Evolutionary conservation across 768 basidiomycete species (phyloP).

Genomic region (Russula lepida): DNA sequence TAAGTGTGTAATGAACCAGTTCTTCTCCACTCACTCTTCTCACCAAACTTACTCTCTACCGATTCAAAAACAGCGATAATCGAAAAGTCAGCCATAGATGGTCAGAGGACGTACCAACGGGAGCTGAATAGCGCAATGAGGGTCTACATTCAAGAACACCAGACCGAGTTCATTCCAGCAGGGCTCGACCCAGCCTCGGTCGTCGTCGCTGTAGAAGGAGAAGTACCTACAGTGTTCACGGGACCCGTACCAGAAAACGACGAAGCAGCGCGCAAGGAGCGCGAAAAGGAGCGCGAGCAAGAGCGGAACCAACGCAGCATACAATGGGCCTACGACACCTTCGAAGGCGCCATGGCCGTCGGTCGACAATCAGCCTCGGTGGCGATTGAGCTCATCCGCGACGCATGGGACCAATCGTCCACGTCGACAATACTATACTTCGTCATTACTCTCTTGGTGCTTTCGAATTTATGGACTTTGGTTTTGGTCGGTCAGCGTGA

Average conservation of each 20-base stretch:
- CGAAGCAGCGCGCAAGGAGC: slow-evolving; percentile 40
- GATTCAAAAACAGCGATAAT: slow-evolving; percentile 62
- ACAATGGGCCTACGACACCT: slow-evolving; percentile 86
- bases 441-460: slow-evolving; percentile 60
- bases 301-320: slow-evolving; percentile 64
- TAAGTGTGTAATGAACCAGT: slow-evolving; percentile 28
- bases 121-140: slow-evolving; percentile 84
- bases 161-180: slow-evolving; percentile 81
- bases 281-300: slow-evolving; percentile 36
- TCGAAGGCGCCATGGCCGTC: slow-evolving; percentile 67
- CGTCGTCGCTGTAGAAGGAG: slow-evolving; percentile 38
- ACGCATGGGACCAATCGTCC: slow-evolving; percentile 73
- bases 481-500: slow-evolving; percentile 40
- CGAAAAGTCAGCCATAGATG: slow-evolving; percentile 83
- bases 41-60: background rate
- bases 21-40: background rate
- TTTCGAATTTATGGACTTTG: slow-evolving; percentile 73
- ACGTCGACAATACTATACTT: slow-evolving; percentile 64
- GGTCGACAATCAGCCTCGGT: slow-evolving; percentile 60
- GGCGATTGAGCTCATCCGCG: slow-evolving; percentile 67
- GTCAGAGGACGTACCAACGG: slow-evolving; percentile 78
- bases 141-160: slow-evolving; percentile 80
- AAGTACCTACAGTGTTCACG: slow-evolving; percentile 19
- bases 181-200: slow-evolving; percentile 57
- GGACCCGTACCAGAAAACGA: slow-evolving; percentile 23